Base-by-base conservation (phyloP, 495 filamentous ascomycete genomes). In the Astrothelium subdiscretum region DNA sequence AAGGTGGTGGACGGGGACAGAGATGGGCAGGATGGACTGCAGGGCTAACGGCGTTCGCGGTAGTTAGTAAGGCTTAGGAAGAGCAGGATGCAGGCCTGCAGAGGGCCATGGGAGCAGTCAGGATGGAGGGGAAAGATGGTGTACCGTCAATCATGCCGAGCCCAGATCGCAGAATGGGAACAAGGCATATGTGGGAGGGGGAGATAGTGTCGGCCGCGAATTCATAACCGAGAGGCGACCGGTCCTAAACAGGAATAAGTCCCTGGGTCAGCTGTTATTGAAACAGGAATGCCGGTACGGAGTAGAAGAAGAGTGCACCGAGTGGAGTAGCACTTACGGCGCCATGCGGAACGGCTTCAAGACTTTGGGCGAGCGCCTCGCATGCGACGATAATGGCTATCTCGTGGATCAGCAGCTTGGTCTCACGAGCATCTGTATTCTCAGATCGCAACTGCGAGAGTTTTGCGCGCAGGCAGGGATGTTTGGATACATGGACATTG, bases 91-190 rank as follows among this genome's bases (percentile, higher is more conserved):
- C 20, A 62, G 32, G 31, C 62, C 52, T 62, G n/a, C 24, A 40
- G n/a, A n/a, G n/a, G n/a, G n/a, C n/a, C n/a, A n/a, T n/a, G n/a
- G n/a, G n/a, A n/a, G n/a, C n/a, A n/a, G n/a, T n/a, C n/a, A 35
- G 32, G 15, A 59, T 63, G 43, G 38, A 54, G 26, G 20, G 58
- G 26, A 62, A 26, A 31, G 59, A 59, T 38, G n/a, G 68, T 63
- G 32, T 73, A 87, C 88, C 83, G 64, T 95, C 89, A 15, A 95
- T 80, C 92, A 97, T 96, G 63, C 83, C 87, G 32, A 96, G 73
- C 11, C 92, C 92, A 3, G 90, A 95, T 13, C 92, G 83, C 29
- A 97, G 83, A 72, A 97, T 94, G 13, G 92, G 92, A 0, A 97
- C 85, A n/a, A 97, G 77, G 15, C 85, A 89, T 62, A 97, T 80